Conservation (phyloP, 2,329 filamentous ascomycete genomes). For the Clonostachys solani region DNA sequence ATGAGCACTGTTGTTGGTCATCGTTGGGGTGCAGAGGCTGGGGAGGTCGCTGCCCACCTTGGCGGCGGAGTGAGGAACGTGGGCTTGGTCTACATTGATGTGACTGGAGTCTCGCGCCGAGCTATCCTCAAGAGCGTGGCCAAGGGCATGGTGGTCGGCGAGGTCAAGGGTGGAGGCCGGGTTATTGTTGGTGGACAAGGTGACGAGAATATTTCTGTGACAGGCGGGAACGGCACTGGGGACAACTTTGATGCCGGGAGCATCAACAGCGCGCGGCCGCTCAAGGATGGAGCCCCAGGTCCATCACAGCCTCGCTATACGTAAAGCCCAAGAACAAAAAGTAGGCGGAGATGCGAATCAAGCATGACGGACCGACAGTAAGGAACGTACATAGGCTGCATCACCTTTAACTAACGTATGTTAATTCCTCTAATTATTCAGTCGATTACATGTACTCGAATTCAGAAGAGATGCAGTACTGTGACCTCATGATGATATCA, state of each 20-base stretch:
- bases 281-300: too few species aligned
- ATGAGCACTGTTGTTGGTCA: constrained; percentile 85
- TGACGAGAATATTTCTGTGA: background rate
- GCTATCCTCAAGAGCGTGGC: constrained; percentile 93
- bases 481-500: too few species aligned
- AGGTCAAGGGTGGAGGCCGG: constrained; percentile 69
- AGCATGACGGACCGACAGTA: too few species aligned
- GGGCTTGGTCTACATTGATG: constrained; percentile 94
- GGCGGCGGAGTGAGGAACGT: constrained; percentile 93
- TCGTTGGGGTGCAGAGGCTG: constrained; percentile 82
- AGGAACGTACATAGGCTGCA: too few species aligned
- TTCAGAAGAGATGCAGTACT: too few species aligned
- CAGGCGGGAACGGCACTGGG: constrained; percentile 15
- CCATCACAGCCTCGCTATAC: too few species aligned
- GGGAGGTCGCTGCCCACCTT: constrained; percentile 68
- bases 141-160: constrained; percentile 91
- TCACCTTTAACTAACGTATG: too few species aligned
- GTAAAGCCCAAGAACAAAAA: too few species aligned
- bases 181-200: constrained; percentile 62
- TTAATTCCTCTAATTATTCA: too few species aligned
- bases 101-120: constrained; percentile 82
- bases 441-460: too few species aligned
- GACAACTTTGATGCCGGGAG: constrained; percentile 17
- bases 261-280: constrained; percentile 1
- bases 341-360: too few species aligned